Conservation (phyloP, 345 rosid genomes). For the Populus ilicifolia region DNA sequence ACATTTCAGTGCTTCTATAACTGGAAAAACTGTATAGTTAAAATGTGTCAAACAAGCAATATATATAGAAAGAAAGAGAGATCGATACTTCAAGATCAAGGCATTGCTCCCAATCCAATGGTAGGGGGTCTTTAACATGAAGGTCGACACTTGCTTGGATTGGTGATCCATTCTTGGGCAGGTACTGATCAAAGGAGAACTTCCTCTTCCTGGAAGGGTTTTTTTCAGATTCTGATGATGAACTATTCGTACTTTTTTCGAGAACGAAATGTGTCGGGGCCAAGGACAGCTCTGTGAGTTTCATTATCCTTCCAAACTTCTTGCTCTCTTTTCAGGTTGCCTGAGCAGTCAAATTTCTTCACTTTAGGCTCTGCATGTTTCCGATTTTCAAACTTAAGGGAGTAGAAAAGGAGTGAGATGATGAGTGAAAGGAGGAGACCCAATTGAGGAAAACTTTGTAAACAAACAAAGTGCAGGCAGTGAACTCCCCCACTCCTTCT, state of each 20-base stretch:
- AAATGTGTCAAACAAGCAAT: neutral
- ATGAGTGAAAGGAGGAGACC: neutral
- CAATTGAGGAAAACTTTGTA: neutral
- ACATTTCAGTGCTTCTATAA: neutral
- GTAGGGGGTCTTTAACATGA: constrained; percentile 38
- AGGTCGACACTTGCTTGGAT: constrained; percentile 40
- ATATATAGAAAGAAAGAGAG: constrained; percentile 1
- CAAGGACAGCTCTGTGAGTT: constrained; percentile 44
- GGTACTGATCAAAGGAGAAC: constrained; percentile 14
- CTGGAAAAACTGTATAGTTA: neutral
- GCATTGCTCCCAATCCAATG: constrained; percentile 53
- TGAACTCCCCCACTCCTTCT: neutral
- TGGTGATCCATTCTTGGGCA: constrained; percentile 4
- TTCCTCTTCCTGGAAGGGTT: constrained; percentile 41
- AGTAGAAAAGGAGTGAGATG: neutral
- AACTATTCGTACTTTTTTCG: constrained; percentile 16
- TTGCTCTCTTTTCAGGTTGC: neutral
- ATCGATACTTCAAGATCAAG: constrained; percentile 42
- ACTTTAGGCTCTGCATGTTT: neutral
- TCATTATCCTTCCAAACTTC: constrained; percentile 20
- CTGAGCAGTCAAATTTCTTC: too few relatives aligned
- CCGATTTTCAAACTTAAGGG: neutral
- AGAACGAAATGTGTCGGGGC: constrained; percentile 21
- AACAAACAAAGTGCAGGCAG: neutral
- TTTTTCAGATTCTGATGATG: constrained; percentile 34